Evolutionary conservation across 768 basidiomycete species (phyloP).

Genomic region (Mycena latifolia): DNA sequence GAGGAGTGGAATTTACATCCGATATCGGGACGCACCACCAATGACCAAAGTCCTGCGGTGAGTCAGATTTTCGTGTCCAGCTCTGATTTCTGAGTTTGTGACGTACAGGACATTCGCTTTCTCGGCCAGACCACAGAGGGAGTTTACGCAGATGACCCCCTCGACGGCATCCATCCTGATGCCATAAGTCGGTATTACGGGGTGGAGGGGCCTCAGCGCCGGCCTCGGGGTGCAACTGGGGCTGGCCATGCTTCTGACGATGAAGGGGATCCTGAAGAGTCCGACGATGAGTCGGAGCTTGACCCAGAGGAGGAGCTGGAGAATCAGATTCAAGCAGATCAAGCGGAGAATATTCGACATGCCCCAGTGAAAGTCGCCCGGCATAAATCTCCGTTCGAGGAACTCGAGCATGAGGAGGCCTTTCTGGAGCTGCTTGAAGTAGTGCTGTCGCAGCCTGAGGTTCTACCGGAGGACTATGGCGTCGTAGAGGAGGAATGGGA

Average conservation of each 20-base stretch:
- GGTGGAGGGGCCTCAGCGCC: background rate
- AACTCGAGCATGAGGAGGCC: background rate
- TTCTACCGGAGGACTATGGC: slow-evolving; percentile 12
- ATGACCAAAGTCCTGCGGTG: slow-evolving; percentile 18
- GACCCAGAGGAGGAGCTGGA: background rate
- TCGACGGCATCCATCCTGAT: no score
- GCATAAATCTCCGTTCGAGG: slow-evolving; percentile 1
- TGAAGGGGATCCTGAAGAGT: no score
- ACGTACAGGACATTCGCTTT: slow-evolving; percentile 11
- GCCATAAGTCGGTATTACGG: slow-evolving; percentile 18
- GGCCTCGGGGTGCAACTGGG: background rate
- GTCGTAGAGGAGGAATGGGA: slow-evolving; percentile 16
- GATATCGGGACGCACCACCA: slow-evolving; percentile 35
- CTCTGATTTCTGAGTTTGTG: background rate
- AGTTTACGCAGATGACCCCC: background rate
- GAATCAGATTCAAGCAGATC: slow-evolving; percentile 2
- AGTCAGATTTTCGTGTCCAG: background rate
- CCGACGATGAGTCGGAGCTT: background rate
- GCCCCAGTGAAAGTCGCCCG: slow-evolving; percentile 12
- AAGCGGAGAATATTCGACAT: slow-evolving; percentile 9
- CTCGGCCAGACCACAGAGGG: slow-evolving; percentile 12
- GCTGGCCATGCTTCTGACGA: slow-evolving; percentile 6
- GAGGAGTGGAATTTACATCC: slow-evolving; percentile 47
- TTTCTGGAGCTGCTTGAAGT: background rate
- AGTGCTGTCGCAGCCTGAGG: background rate